phyloP scores from a whole-genome alignment of 768 basidiomycete species.

The Phylloporus rhodoxanthus region DNA sequence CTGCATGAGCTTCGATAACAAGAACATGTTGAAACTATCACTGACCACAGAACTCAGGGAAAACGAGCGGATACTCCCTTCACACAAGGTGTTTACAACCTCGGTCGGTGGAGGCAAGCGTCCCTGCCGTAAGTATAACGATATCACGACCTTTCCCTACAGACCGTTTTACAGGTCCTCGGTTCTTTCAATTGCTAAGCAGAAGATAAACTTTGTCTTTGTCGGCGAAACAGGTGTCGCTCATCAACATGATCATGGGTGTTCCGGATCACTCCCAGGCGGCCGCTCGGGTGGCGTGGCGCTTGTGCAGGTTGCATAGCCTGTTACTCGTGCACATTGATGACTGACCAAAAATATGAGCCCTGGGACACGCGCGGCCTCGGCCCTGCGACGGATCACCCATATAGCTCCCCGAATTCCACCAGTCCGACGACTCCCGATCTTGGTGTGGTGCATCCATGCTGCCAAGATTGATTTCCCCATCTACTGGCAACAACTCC shows the following conservation, averaged over 20 bases:
- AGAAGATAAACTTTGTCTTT: not conserved
- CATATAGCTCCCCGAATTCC: not conserved
- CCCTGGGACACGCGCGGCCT: constrained; percentile 1
- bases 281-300: not conserved
- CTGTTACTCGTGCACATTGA: not conserved
- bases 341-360: not conserved
- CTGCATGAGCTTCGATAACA: not conserved
- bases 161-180: no score
- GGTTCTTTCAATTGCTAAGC: no score
- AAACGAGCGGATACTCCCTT: no score
- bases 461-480: not conserved
- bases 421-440: not conserved
- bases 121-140: no score
- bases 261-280: not conserved
- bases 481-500: not conserved
- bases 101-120: no score
- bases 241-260: not conserved
- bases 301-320: not conserved
- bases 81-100: no score
- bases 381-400: not conserved
- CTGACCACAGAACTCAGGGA: no score
- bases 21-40: not conserved
- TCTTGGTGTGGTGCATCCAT: not conserved
- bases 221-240: not conserved
- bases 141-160: no score